Percentiles rank a stretch among this genome's conserved stretches.
Conservation (phyloP, 768 basidiomycete species). For the Kwoniella sp. region DNA sequence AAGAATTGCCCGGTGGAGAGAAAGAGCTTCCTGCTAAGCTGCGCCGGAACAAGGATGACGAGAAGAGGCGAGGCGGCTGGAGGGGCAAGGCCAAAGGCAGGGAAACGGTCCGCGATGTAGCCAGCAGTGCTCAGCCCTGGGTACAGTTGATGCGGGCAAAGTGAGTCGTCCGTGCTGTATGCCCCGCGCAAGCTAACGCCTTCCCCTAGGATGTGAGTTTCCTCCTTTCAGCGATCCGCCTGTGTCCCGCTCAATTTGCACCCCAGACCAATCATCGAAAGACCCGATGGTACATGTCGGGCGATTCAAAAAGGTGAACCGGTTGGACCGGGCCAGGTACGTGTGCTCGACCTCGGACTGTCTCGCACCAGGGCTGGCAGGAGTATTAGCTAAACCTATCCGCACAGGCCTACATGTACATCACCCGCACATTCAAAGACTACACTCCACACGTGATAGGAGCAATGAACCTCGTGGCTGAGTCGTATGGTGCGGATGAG, state of each 20-base stretch:
- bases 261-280: constrained; percentile 71
- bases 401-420: constrained; percentile 69
- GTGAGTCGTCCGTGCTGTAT: constrained; percentile 20
- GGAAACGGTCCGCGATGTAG: constrained; percentile 14
- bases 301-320: constrained; percentile 71
- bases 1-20: constrained; percentile 33
- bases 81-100: constrained; percentile 15
- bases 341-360: too few relatives aligned
- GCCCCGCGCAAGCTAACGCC: background rate
- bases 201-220: constrained; percentile 52
- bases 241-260: constrained; percentile 1
- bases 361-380: background rate
- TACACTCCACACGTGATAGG: constrained; percentile 74
- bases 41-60: constrained; percentile 6
- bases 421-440: constrained; percentile 72
- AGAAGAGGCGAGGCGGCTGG: background rate
- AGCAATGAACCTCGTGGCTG: constrained; percentile 50
- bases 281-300: constrained; percentile 68
- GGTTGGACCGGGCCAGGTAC: constrained; percentile 59
- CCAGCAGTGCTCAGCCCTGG: constrained; percentile 47
- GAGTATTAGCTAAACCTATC: background rate
- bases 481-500: constrained; percentile 48
- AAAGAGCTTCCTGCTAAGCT: constrained; percentile 4
- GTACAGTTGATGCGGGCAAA: constrained; percentile 64
- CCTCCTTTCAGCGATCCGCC: background rate